Conservation (phyloP, 148 eudicot species). For the Camellia lanceoleosa region DNA sequence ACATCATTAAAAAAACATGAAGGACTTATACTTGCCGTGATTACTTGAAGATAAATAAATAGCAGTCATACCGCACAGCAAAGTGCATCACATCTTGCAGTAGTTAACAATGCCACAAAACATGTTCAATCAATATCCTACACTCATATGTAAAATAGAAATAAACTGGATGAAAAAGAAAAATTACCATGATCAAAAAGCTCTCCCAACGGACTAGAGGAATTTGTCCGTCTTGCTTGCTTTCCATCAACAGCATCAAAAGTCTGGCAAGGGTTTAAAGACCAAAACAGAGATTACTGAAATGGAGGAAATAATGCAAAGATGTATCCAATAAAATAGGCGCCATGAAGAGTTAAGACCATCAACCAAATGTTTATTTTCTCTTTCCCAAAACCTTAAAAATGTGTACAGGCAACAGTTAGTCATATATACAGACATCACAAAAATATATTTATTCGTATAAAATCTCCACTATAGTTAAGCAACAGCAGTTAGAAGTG, state of each 20-base stretch:
- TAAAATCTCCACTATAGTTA: background rate
- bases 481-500: background rate
- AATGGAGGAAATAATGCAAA: background rate
- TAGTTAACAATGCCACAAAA: conserved; percentile 16
- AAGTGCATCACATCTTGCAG: conserved; percentile 90
- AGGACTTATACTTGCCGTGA: background rate
- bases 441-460: background rate
- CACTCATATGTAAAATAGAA: background rate
- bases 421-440: background rate
- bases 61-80: conserved; percentile 72
- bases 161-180: background rate
- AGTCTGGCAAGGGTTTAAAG: conserved; percentile 48
- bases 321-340: background rate
- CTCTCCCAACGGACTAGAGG: conserved; percentile 97
- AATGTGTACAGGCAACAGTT: background rate
- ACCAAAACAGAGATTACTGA: background rate
- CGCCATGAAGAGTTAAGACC: background rate
- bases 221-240: conserved; percentile 98
- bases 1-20: conserved; percentile 10
- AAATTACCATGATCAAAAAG: conserved; percentile 92
- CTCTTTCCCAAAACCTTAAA: background rate
- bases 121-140: background rate
- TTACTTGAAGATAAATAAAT: background rate
- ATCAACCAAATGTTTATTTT: background rate
- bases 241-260: conserved; percentile 99